phyloP scores from a whole-genome alignment of 192 early-diverging fungal species.

The Rhizoclosmatium globosum region DNA sequence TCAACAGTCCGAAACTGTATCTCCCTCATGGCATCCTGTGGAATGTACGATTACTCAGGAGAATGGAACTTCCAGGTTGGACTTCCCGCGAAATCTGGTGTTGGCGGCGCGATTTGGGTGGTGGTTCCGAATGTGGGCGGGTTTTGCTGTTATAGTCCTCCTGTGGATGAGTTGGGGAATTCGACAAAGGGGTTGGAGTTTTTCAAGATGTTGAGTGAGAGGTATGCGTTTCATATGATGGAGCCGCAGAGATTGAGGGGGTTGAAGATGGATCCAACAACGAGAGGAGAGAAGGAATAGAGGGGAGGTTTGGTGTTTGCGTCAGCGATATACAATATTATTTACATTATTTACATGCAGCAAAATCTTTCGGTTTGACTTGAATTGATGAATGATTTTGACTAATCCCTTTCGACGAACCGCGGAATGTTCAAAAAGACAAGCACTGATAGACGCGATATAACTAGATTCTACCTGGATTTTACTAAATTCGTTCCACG shows the following conservation, averaged over 20 bases:
- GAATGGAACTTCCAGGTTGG: conserved; percentile 42
- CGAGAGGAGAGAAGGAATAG: neutral
- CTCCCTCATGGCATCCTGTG: conserved; percentile 41
- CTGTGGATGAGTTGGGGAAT: conserved; percentile 40
- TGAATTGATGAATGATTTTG: too few relatives aligned
- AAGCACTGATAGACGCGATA: too few relatives aligned
- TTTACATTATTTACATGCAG: too few relatives aligned
- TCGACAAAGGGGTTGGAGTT: conserved; percentile 33
- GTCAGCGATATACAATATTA: too few relatives aligned
- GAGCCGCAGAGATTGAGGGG: conserved; percentile 23
- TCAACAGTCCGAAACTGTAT: conserved; percentile 35
- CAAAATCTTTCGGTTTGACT: too few relatives aligned
- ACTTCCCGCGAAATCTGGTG: conserved; percentile 41
- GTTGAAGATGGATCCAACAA: conserved; percentile 18
- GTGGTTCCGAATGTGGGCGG: conserved; percentile 36
- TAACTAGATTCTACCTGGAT: too few relatives aligned
- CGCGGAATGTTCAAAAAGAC: too few relatives aligned
- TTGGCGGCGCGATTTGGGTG: conserved; percentile 35
- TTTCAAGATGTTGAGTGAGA: conserved; percentile 33
- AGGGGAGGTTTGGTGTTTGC: too few relatives aligned
- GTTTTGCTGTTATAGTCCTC: conserved; percentile 34
- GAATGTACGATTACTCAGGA: conserved; percentile 41
- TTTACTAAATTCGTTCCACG: too few relatives aligned
- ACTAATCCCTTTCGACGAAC: too few relatives aligned
- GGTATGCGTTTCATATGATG: conserved; percentile 36